A percentile compares a stretch with the other conserved stretches of the same genome.
These are phyloP conservation scores for Phaseolus lunatus DNA, from an alignment of 306 rosid genomes.

Conservation along the genomic window DNA sequence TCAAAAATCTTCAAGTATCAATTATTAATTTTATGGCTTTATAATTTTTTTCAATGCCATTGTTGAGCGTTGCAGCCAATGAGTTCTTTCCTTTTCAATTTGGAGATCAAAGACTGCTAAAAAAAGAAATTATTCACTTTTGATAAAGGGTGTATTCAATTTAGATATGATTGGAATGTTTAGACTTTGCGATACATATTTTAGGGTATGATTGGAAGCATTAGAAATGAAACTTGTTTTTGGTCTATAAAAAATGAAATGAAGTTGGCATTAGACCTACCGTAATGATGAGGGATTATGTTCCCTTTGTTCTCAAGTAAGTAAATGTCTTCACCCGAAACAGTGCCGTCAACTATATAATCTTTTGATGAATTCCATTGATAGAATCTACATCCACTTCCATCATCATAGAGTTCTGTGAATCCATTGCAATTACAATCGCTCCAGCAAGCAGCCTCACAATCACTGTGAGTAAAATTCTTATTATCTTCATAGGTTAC, in stretches of 20 bases:
- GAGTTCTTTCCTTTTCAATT: too few relatives aligned
- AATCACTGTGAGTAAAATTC: neutral
- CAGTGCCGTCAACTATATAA: too few relatives aligned
- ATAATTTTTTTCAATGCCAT: neutral
- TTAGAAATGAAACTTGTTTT: too few relatives aligned
- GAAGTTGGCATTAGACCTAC: neutral
- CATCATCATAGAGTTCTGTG: neutral
- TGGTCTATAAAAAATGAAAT: neutral
- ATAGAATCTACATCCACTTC: slow-evolving; percentile 32
- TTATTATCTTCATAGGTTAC: neutral
- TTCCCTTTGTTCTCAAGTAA: too few relatives aligned
- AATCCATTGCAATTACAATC: neutral
- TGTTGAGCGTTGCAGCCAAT: too few relatives aligned
- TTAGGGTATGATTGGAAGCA: too few relatives aligned
- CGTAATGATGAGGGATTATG: neutral
- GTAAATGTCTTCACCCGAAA: too few relatives aligned
- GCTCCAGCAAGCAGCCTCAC: neutral
- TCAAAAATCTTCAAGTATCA: neutral
- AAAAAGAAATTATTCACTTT: too few relatives aligned
- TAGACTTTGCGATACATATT: too few relatives aligned
- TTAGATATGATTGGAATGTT: too few relatives aligned
- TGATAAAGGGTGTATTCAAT: too few relatives aligned
- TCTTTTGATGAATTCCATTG: neutral
- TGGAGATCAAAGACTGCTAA: too few relatives aligned
- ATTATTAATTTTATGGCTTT: neutral